A percentile compares a stretch with the other conserved stretches of the same genome.
phyloP scores from a whole-genome alignment of 2,329 filamentous ascomycete species.

The Exophiala spinifera region DNA sequence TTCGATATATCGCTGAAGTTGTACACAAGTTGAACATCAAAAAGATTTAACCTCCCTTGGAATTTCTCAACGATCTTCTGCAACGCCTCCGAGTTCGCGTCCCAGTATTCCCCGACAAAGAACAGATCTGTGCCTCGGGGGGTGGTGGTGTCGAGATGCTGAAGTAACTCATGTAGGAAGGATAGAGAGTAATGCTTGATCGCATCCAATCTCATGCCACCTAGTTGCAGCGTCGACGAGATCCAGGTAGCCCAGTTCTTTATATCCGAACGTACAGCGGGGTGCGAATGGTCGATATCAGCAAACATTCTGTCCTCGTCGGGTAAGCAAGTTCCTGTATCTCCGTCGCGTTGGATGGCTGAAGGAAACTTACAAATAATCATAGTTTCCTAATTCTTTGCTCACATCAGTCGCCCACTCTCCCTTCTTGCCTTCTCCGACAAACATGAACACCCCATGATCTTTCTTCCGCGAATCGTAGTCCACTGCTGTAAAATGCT shows the following conservation, averaged over 20 bases:
- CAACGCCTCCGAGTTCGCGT: conserved; percentile 55
- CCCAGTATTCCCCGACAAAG: conserved; percentile 69
- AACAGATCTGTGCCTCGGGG: conserved; percentile 53
- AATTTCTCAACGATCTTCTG: conserved; percentile 57
- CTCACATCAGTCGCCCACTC: conserved; percentile 61
- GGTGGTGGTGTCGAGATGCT: conserved; percentile 48
- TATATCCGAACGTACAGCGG: conserved; percentile 63
- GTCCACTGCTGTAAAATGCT: conserved; percentile 67
- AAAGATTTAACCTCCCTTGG: conserved; percentile 59
- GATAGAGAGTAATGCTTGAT: conserved; percentile 68
- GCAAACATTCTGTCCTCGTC: conserved; percentile 57
- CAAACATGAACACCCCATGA: conserved; percentile 60
- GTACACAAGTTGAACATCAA: conserved; percentile 67
- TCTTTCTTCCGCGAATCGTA: conserved; percentile 58
- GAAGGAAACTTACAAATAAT: conserved; percentile 36
- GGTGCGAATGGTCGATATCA: conserved; percentile 64
- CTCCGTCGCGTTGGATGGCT: too few species aligned
- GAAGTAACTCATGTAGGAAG: conserved; percentile 64
- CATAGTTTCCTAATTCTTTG: conserved; percentile 64
- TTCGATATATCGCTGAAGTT: conserved; percentile 64
- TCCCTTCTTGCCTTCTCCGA: conserved; percentile 52
- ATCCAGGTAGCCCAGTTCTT: conserved; percentile 68
- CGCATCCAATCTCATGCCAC: conserved; percentile 70
- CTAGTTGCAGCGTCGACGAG: conserved; percentile 56
- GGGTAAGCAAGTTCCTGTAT: not conserved